Conservation (phyloP, 2,329 filamentous ascomycete genomes). For the Daldinia eschscholtzii region DNA sequence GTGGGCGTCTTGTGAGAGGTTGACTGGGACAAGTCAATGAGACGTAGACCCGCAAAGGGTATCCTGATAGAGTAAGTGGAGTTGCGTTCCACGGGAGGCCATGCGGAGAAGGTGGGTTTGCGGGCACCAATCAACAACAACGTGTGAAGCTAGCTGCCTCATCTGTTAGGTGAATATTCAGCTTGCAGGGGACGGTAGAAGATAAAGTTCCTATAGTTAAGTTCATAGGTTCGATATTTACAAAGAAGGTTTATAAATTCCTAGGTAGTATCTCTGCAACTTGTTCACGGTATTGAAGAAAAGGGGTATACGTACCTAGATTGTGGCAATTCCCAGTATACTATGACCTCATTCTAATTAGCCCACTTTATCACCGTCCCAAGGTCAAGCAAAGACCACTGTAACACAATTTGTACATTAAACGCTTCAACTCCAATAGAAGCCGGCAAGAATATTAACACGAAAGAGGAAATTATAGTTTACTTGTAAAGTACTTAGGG, state of each 20-base stretch:
- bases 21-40: constrained; percentile 14
- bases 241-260: no score
- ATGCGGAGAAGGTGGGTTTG: constrained; percentile 36
- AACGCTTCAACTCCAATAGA: no score
- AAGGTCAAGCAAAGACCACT: no score
- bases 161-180: constrained; percentile 12
- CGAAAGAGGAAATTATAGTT: no score
- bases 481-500: no score
- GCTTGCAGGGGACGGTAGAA: constrained; percentile 25
- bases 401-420: no score
- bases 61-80: constrained; percentile 37
- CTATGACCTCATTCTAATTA: constrained; percentile 1
- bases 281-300: no score
- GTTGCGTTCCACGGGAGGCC: constrained; percentile 19
- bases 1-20: constrained; percentile 17
- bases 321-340: background rate
- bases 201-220: constrained; percentile 23
- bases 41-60: constrained; percentile 29
- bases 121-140: constrained; percentile 42
- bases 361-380: no score
- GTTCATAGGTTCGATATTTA: background rate
- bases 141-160: background rate
- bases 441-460: no score
- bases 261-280: no score
- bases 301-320: no score